Evolutionary conservation across 148 eudicot genomes (phyloP).

Genomic region (Cornus controversa): DNA sequence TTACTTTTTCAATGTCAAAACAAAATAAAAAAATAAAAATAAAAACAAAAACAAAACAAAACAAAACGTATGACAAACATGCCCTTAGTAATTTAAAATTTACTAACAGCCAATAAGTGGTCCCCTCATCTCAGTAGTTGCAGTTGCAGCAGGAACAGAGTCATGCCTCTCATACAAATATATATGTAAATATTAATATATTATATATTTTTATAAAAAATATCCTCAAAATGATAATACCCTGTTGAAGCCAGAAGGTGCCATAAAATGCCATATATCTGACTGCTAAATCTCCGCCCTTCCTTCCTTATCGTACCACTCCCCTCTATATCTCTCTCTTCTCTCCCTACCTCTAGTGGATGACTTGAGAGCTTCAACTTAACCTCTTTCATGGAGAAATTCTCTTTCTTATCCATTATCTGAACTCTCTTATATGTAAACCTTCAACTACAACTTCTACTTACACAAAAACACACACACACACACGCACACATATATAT

Average conservation of each 20-base stretch:
- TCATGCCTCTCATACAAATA: neutral
- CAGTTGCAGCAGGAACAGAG: neutral
- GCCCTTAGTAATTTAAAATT: no score
- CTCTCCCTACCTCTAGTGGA: conserved; percentile 7
- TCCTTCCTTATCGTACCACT: conserved; percentile 85
- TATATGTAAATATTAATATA: no score
- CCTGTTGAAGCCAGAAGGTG: conserved; percentile 24
- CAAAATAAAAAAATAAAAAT: no score
- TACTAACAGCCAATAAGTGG: neutral
- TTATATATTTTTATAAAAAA: neutral
- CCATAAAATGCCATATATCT: conserved; percentile 64
- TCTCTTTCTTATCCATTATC: conserved; percentile 23
- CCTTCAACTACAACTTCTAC: neutral
- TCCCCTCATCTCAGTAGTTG: neutral
- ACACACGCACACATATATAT: neutral
- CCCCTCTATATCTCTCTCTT: conserved; percentile 19
- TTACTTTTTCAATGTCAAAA: no score
- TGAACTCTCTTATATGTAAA: neutral
- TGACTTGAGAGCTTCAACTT: conserved; percentile 12
- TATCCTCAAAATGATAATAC: conserved; percentile 20
- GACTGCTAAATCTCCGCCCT: conserved; percentile 94
- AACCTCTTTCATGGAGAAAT: conserved; percentile 21
- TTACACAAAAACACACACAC: neutral
- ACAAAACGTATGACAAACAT: no score
- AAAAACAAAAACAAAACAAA: no score